A percentile compares a stretch with the other conserved stretches of the same genome.
These are phyloP conservation scores for Glycine soja DNA, from an alignment of 306 rosid genomes.

Conservation along the genomic window DNA sequence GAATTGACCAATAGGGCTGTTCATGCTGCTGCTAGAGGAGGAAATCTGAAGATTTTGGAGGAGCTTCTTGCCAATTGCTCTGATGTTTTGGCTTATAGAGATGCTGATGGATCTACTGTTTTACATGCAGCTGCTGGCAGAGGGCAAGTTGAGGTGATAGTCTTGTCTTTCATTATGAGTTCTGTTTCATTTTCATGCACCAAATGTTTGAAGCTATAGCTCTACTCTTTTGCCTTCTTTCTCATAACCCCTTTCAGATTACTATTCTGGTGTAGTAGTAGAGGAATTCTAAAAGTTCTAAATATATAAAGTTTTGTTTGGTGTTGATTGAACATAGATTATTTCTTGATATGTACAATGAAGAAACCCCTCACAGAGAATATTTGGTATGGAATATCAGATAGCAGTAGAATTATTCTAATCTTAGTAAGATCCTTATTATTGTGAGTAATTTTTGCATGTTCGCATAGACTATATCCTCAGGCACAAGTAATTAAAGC, in stretches of 20 bases:
- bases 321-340: constrained; percentile 11
- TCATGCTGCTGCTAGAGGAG: constrained; percentile 98
- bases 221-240: background rate
- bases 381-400: background rate
- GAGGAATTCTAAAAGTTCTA: background rate
- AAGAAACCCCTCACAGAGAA: background rate
- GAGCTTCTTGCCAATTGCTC: constrained; percentile 75
- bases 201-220: background rate
- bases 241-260: background rate
- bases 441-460: background rate
- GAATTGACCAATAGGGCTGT: constrained; percentile 90
- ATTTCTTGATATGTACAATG: background rate
- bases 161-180: constrained; percentile 23
- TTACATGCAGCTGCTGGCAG: constrained; percentile 95
- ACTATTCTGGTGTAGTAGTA: background rate
- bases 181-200: constrained; percentile 7
- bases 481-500: background rate
- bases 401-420: constrained; percentile 14
- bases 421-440: background rate
- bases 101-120: constrained; percentile 79
- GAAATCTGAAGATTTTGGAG: constrained; percentile 73
- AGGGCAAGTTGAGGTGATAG: constrained; percentile 89
- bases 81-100: constrained; percentile 84
- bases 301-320: background rate
- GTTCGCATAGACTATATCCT: background rate